Evolutionary conservation across 1,284 basidiomycete species (phyloP).

Genomic region (Ustilago bromivora): DNA sequence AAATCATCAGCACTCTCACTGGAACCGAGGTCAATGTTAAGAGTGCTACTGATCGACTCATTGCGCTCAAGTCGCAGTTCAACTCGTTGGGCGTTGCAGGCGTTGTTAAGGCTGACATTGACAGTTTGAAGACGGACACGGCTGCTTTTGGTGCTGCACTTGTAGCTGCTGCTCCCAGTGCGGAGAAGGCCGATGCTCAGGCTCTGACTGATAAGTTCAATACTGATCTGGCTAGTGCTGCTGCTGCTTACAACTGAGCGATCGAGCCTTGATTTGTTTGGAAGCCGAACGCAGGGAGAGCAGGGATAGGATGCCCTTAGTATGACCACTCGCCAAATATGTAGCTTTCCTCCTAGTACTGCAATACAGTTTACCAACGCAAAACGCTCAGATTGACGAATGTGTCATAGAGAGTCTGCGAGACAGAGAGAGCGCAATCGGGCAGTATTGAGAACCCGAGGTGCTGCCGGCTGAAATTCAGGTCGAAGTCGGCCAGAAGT

Average conservation of each 20-base stretch:
- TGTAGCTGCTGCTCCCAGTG: slow-evolving; percentile 5
- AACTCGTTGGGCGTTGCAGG: slow-evolving; percentile 13
- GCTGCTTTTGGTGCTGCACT: slow-evolving; percentile 15
- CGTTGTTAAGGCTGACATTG: slow-evolving; percentile 11
- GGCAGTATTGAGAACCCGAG: no score
- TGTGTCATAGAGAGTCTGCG: background rate
- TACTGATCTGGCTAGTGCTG: slow-evolving; percentile 21
- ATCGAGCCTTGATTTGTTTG: background rate
- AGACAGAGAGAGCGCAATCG: no score
- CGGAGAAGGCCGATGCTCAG: slow-evolving; percentile 10
- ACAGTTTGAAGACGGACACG: slow-evolving; percentile 21
- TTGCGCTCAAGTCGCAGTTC: slow-evolving; percentile 29
- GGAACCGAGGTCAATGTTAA: slow-evolving; percentile 29
- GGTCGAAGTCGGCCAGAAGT: no score
- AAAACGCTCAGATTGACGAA: background rate
- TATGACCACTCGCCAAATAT: background rate
- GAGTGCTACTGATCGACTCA: slow-evolving; percentile 10
- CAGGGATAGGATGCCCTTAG: background rate
- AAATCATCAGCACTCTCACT: slow-evolving; percentile 21
- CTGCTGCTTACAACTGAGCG: slow-evolving; percentile 17
- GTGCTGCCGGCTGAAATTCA: no score
- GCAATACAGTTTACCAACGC: background rate
- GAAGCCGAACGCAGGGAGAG: background rate
- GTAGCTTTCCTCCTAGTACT: background rate
- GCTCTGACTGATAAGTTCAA: slow-evolving; percentile 28